Evolutionary conservation across 129 eudicot species (phyloP).

Genomic region (Flaveria sonorensis): DNA sequence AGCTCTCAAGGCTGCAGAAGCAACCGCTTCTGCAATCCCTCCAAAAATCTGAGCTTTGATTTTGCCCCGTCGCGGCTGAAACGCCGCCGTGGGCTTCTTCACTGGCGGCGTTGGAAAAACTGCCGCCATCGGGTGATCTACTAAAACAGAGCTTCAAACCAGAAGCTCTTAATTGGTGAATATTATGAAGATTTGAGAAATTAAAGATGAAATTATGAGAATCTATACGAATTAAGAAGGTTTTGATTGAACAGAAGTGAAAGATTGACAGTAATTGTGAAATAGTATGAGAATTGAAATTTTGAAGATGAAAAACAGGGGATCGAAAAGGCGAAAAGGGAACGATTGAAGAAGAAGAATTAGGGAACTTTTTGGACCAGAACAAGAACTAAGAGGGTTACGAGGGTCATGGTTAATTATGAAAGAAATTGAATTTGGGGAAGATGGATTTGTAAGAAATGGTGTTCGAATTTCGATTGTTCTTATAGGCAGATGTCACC

Average conservation of each 20-base stretch:
- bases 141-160: slow-evolving; percentile 14
- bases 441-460: neutral
- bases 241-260: neutral
- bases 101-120: slow-evolving; percentile 22
- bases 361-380: slow-evolving; percentile 18
- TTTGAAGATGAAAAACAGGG: slow-evolving; percentile 27
- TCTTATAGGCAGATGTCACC: neutral
- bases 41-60: slow-evolving; percentile 36
- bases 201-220: neutral
- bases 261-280: neutral
- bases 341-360: neutral
- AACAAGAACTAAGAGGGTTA: slow-evolving; percentile 18
- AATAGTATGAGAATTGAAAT: neutral
- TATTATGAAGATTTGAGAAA: neutral
- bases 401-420: slow-evolving; percentile 12
- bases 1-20: slow-evolving; percentile 36
- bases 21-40: slow-evolving; percentile 26
- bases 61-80: slow-evolving; percentile 18
- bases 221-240: neutral
- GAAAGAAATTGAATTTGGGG: neutral
- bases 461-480: neutral
- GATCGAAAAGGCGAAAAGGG: neutral
- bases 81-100: slow-evolving; percentile 18
- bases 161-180: neutral
- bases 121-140: slow-evolving; percentile 25